These are phyloP conservation scores for Globisporangium okanoganense DNA, from an alignment of 352 stramenopile species.

Conservation along the genomic window DNA sequence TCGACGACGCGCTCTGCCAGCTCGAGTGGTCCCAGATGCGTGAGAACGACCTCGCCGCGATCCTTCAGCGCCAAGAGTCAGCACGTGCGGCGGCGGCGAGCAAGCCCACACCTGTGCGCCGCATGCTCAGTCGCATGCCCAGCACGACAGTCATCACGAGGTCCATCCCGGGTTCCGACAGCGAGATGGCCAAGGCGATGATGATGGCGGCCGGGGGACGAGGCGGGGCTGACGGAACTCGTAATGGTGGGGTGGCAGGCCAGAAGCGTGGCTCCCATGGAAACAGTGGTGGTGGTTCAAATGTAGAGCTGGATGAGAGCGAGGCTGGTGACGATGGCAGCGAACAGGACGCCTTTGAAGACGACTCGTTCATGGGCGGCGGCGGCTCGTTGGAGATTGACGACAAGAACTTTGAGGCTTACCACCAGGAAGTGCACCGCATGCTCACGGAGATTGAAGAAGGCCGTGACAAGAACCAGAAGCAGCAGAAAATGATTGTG, in stretches of 20 bases:
- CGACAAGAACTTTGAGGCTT: constrained; percentile 63
- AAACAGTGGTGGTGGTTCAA: neutral
- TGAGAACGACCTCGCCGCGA: constrained; percentile 54
- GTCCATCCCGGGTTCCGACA: constrained; percentile 19
- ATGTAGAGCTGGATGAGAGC: neutral
- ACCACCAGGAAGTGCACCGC: constrained; percentile 62
- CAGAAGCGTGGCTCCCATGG: neutral
- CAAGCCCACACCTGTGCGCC: constrained; percentile 27
- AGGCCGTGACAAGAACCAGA: constrained; percentile 43
- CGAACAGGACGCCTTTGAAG: constrained; percentile 9
- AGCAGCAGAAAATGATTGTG: constrained; percentile 67
- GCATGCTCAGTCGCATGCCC: constrained; percentile 58
- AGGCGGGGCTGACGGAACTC: neutral
- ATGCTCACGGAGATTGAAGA: constrained; percentile 67
- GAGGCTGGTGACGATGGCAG: neutral
- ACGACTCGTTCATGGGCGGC: neutral
- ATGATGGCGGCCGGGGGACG: neutral
- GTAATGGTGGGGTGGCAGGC: neutral
- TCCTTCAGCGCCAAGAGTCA: constrained; percentile 22
- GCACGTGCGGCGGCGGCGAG: neutral
- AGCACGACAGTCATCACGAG: constrained; percentile 64
- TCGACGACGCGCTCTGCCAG: constrained; percentile 39
- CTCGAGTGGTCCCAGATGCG: constrained; percentile 66
- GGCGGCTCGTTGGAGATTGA: constrained; percentile 31
- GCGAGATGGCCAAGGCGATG: constrained; percentile 7